Percentiles rank a stretch among this genome's conserved stretches.
Conservation (phyloP, 345 rosid species). For the Noccaea bulbosa region DNA sequence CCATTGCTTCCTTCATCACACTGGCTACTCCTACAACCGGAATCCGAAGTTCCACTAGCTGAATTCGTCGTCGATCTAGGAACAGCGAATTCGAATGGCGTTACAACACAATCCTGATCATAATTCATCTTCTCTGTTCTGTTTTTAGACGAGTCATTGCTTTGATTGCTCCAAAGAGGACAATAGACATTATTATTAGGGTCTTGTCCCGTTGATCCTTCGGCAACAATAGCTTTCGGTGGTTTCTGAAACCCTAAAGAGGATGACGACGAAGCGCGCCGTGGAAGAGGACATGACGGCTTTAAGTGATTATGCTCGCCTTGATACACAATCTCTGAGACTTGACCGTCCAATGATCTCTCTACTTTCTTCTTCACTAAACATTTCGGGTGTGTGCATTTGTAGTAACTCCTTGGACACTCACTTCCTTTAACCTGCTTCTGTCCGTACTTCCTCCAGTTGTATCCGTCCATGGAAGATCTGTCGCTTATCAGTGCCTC, state of each 20-base stretch:
- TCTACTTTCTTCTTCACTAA: slow-evolving; percentile 96
- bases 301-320: slow-evolving; percentile 91
- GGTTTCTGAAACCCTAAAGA: slow-evolving; percentile 49
- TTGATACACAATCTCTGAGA: slow-evolving; percentile 92
- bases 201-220: slow-evolving; percentile 48
- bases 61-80: slow-evolving; percentile 40
- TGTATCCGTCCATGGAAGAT: slow-evolving; percentile 89
- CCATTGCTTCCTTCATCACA: slow-evolving; percentile 65
- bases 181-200: slow-evolving; percentile 39
- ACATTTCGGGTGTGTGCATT: slow-evolving; percentile 90
- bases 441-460: slow-evolving; percentile 98
- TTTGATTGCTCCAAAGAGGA: slow-evolving; percentile 49
- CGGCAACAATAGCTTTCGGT: slow-evolving; percentile 49
- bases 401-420: slow-evolving; percentile 92
- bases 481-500: slow-evolving; percentile 45
- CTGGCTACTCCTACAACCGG: slow-evolving; percentile 66
- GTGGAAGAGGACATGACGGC: slow-evolving; percentile 76
- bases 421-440: slow-evolving; percentile 99
- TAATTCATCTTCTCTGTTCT: slow-evolving; percentile 41
- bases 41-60: slow-evolving; percentile 57
- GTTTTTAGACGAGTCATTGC: slow-evolving; percentile 52
- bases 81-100: slow-evolving; percentile 41
- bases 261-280: slow-evolving; percentile 46
- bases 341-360: slow-evolving; percentile 81
- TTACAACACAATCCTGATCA: slow-evolving; percentile 43